Percentiles rank a stretch among this genome's conserved stretches.
Conservation (phyloP, 768 basidiomycete species). For the Amanita subjunquillea region DNA sequence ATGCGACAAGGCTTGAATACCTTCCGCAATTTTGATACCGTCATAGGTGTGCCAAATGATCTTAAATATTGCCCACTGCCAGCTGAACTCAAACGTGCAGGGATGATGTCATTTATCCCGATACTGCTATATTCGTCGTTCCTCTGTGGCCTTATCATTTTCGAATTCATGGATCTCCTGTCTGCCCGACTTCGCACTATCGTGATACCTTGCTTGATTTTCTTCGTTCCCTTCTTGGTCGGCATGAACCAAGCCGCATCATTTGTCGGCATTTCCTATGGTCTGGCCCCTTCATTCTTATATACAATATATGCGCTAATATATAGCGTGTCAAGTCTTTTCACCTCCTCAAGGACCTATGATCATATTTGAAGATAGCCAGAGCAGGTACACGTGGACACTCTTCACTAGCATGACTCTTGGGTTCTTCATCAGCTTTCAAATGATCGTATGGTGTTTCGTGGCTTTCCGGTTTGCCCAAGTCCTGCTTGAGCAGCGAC, state of each 20-base stretch:
- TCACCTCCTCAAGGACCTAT: conserved; percentile 7
- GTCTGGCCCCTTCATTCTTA: conserved; percentile 27
- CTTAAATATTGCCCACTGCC: background rate
- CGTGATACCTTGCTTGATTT: conserved; percentile 32
- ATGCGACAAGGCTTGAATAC: conserved; percentile 30
- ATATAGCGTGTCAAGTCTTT: background rate
- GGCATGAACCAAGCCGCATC: conserved; percentile 52
- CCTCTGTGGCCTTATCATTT: conserved; percentile 42
- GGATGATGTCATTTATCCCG: conserved; percentile 51
- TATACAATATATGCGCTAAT: background rate
- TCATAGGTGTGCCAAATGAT: conserved; percentile 40
- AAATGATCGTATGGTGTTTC: conserved; percentile 48
- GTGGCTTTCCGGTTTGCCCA: conserved; percentile 46
- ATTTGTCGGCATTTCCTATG: conserved; percentile 46
- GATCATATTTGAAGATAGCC: conserved; percentile 30
- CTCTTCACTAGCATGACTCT: conserved; percentile 56
- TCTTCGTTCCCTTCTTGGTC: conserved; percentile 47
- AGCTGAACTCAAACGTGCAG: conserved; percentile 20
- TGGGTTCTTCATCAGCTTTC: conserved; percentile 44
- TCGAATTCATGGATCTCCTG: conserved; percentile 40
- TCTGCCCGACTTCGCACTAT: conserved; percentile 38
- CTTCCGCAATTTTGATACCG: conserved; percentile 46
- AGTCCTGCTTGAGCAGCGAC: conserved; percentile 39
- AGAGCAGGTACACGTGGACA: conserved; percentile 32
- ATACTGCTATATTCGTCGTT: conserved; percentile 38